Evolutionary conservation across 202 grass and related monocot species (phyloP).

Genomic region (Zizania palustris): DNA sequence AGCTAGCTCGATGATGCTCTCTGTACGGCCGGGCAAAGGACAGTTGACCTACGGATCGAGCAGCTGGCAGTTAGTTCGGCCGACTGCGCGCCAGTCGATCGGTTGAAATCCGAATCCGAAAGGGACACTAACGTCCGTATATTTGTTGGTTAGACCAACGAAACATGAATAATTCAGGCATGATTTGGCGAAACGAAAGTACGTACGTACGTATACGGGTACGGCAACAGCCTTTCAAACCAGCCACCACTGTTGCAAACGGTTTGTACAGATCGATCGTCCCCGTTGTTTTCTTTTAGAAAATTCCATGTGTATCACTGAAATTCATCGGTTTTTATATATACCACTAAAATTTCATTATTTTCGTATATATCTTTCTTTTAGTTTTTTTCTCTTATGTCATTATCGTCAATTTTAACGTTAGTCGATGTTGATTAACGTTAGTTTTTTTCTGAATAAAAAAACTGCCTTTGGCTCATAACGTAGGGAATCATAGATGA

Average conservation of each 20-base stretch:
- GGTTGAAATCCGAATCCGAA: slow-evolving; percentile 24
- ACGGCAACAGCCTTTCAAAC: slow-evolving; percentile 10
- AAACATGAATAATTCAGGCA: background rate
- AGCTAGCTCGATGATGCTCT: background rate
- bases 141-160: background rate
- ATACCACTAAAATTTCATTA: too few species aligned
- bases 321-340: too few species aligned
- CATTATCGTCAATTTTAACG: too few species aligned
- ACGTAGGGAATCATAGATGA: too few species aligned
- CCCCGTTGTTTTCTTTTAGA: background rate
- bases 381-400: too few species aligned
- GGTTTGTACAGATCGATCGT: background rate
- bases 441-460: too few species aligned
- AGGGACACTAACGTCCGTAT: background rate
- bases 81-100: background rate
- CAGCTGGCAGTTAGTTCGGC: background rate
- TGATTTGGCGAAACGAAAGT: background rate
- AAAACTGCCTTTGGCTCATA: too few species aligned
- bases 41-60: slow-evolving; percentile 35
- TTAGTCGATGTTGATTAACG: too few species aligned
- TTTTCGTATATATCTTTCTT: too few species aligned
- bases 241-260: background rate
- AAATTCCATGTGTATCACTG: too few species aligned
- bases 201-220: background rate
- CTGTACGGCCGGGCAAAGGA: slow-evolving; percentile 44